phyloP scores from a whole-genome alignment of 352 stramenopile genomes.

The Phytophthora sp. region DNA sequence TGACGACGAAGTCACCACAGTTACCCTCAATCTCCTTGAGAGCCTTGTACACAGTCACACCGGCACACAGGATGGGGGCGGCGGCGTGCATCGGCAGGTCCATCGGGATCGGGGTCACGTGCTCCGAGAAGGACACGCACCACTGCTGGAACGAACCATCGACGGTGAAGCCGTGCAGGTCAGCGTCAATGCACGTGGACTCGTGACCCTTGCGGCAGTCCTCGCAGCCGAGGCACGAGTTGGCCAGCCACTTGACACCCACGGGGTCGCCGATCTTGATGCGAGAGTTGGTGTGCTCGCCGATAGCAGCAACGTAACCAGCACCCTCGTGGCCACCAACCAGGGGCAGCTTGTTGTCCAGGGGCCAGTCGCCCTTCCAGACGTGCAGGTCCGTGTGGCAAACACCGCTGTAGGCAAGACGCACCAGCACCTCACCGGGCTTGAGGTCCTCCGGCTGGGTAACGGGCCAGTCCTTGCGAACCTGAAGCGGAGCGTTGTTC shows the following conservation, averaged over 20 bases:
- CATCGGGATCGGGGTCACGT: constrained; percentile 73
- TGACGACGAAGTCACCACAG: constrained; percentile 50
- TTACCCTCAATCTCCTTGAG: constrained; percentile 59
- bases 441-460: constrained; percentile 47
- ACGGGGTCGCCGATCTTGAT: constrained; percentile 43
- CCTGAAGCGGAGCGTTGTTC: constrained; percentile 46
- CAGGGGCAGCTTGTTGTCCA: constrained; percentile 42
- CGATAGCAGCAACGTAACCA: constrained; percentile 51
- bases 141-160: constrained; percentile 58
- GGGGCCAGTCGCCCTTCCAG: constrained; percentile 42
- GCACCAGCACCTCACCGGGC: constrained; percentile 50
- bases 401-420: constrained; percentile 50
- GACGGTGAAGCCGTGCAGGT: constrained; percentile 38
- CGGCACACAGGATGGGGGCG: constrained; percentile 82
- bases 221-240: constrained; percentile 50
- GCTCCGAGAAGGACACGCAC: constrained; percentile 71
- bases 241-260: constrained; percentile 46
- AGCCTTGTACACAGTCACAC: constrained; percentile 86
- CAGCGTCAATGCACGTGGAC: constrained; percentile 36
- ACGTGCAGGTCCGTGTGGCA: constrained; percentile 55
- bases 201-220: constrained; percentile 58
- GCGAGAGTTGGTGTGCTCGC: constrained; percentile 34
- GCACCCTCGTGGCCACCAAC: constrained; percentile 59
- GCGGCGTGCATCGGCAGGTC: constrained; percentile 46
- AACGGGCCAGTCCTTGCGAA: constrained; percentile 53